Base-by-base conservation (phyloP, 306 rosid species). In the Argentina anserina region DNA sequence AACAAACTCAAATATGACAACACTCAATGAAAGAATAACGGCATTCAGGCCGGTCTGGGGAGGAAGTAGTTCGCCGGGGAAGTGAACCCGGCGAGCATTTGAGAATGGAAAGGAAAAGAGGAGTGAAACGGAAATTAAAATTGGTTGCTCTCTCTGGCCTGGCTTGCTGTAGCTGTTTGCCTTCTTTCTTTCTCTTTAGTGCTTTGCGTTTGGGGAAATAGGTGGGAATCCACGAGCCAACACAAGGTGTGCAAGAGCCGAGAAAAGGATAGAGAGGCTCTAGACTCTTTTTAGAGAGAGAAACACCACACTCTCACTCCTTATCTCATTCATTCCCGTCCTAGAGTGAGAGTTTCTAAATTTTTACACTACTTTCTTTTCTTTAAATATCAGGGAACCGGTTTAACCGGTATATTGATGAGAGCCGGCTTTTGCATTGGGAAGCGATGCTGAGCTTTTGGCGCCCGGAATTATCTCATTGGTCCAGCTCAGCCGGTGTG, bases 401-500 rank as follows among this genome's bases (percentile, higher is more conserved):
- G 36, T 33, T 3, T 33, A 33, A 33, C 36, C 36, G 36, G 36
- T 33, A 33, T 33, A 33, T 50, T 79, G 66, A 81, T 76, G 76
- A 76, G 85, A 76, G 85, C 73, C 90, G 88, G 89, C 86, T 80
- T 80, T 86, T 78, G 29, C 69, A 77, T 84, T 23, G 86, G 84
- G 77, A 84, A 81, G 2, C 81, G 76, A 75, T 81, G 84, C 64
- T 41, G 58, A 17, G 17, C 21, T 40, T n/a, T n/a, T 18, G 53
- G 13, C 18, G 58, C 18, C n/a, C n/a, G 14, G 3, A 1, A 33
- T 13, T 15, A 72, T 50, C 21, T 66, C 61, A 28, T 58, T 58
- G 37, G 64, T 58, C 33, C 75, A 62, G 65, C 72, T 41, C 60
- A 10, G 12, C 52, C 55, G n/a, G 20, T 49, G 45, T 17, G 40